Evolutionary conservation across 176 grass and related monocot species (phyloP), one percentile per base, ranked within the genome.

Genomic region (Eleusine indica): DNA sequence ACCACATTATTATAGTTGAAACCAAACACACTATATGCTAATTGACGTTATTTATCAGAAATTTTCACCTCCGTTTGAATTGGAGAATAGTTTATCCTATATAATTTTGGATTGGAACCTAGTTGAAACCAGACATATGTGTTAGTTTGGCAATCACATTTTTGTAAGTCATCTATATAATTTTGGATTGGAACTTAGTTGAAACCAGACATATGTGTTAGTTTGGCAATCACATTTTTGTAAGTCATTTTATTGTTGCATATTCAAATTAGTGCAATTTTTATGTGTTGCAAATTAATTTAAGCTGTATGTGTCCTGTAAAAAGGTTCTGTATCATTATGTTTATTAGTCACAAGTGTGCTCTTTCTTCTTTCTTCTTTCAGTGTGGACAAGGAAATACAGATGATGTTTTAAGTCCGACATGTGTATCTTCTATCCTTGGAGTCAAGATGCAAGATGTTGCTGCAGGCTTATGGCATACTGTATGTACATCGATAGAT

Each of bases 341-440:
- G 54, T 89, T 87, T 62, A 81, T 77, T 78, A 76, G 17, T 71
- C 19, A 57, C 7, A 81, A 56, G 21, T 9, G 40, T 86, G 37
- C 18, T 86, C 19, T 82, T 91, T 44, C 39, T 82, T 84, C 48
- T 80, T 80, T 80, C 81, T 82, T 84, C 48, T 80, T 80, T 80
- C 81, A 96, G 97, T 99, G 97, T 41, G 97, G 97, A 69, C 97
- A 94, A 86, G 97, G 97, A 57, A 90, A 91, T 71, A 91, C 97
- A 62, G 91, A 99, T 65, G 97, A 99, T 74, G 76, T 95, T 87
- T 76, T 99, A 71, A 99, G 89, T 84, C 93, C 97, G 7, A 90
- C 84, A 16, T 99, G 91, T 74, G 93, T 99, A 80, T 93, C 93
- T 43, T 96, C 97, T 51, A 93, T 99, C 64, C 87, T 99, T 76